Evolutionary conservation across 1,284 basidiomycete genomes (phyloP).

Genomic region (Schizophyllum commune): DNA sequence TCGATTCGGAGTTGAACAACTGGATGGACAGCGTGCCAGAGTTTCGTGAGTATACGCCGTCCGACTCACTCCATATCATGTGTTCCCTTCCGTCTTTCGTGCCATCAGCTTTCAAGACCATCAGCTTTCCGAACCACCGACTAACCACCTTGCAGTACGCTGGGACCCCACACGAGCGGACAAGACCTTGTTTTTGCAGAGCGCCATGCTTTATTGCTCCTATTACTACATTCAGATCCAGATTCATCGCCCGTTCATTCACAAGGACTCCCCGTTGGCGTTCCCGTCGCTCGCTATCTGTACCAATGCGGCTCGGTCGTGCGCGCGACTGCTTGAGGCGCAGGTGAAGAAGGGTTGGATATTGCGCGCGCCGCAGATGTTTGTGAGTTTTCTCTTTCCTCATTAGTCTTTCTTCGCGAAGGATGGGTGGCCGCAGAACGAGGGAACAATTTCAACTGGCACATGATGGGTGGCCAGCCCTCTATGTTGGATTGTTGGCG

Average conservation of each 20-base stretch:
- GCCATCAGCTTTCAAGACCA: no score
- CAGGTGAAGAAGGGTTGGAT: constrained; percentile 16
- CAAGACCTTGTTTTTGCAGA: constrained; percentile 48
- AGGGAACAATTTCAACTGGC: no score
- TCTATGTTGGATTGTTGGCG: no score
- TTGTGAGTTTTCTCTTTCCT: constrained; percentile 17
- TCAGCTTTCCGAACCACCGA: no score
- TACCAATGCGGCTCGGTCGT: constrained; percentile 58
- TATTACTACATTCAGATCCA: constrained; percentile 59
- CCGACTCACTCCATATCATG: no score
- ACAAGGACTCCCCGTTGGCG: constrained; percentile 35
- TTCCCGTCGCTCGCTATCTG: constrained; percentile 63
- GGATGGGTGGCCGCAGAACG: no score
- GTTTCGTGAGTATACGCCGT: no score
- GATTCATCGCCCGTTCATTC: constrained; percentile 29
- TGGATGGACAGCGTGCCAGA: constrained; percentile 51
- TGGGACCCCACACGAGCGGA: constrained; percentile 56
- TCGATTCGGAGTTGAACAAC: constrained; percentile 55
- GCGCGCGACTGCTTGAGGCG: constrained; percentile 47
- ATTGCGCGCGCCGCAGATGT: constrained; percentile 18
- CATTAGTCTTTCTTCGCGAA: background rate
- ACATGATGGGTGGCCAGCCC: no score
- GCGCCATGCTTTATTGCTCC: constrained; percentile 45
- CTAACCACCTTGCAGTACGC: constrained; percentile 28
- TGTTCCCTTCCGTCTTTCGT: no score